These are phyloP conservation scores for Gynochthodes officinalis DNA, from an alignment of 257 asterid species.

Conservation along the genomic window DNA sequence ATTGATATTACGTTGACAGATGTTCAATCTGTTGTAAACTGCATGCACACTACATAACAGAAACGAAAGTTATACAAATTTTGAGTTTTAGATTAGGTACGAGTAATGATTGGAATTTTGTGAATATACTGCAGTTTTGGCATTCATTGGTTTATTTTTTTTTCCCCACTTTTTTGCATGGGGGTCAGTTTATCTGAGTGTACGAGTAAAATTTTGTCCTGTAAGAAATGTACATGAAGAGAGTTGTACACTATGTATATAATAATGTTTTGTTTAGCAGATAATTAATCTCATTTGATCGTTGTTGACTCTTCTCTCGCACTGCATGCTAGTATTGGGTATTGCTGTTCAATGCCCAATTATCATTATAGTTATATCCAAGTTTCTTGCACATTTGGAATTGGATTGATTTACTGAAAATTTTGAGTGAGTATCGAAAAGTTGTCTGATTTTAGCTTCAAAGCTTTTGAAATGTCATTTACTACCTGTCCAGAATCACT, in stretches of 20 bases:
- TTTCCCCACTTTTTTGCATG: slow-evolving; percentile 21
- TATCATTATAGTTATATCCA: too few relatives aligned
- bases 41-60: too few relatives aligned
- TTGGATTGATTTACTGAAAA: too few relatives aligned
- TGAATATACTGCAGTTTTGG: slow-evolving; percentile 34
- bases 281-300: neutral
- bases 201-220: slow-evolving; percentile 28
- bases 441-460: too few relatives aligned
- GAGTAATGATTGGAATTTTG: slow-evolving; percentile 28
- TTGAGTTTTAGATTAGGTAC: slow-evolving; percentile 22
- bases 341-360: too few relatives aligned
- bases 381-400: too few relatives aligned
- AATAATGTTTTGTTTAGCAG: slow-evolving; percentile 16
- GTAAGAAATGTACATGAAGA: slow-evolving; percentile 27
- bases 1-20: slow-evolving; percentile 1
- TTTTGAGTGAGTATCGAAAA: too few relatives aligned
- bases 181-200: slow-evolving; percentile 26
- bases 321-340: too few relatives aligned
- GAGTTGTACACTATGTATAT: slow-evolving; percentile 42
- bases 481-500: too few relatives aligned
- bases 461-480: too few relatives aligned
- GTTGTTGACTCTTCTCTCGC: too few relatives aligned
- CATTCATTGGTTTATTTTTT: slow-evolving; percentile 36
- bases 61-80: slow-evolving; percentile 3
- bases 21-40: slow-evolving; percentile 8